Percentiles rank a stretch among this genome's conserved stretches.
phyloP scores from a whole-genome alignment of 768 basidiomycete genomes.

The Phaeolepiota aurea region DNA sequence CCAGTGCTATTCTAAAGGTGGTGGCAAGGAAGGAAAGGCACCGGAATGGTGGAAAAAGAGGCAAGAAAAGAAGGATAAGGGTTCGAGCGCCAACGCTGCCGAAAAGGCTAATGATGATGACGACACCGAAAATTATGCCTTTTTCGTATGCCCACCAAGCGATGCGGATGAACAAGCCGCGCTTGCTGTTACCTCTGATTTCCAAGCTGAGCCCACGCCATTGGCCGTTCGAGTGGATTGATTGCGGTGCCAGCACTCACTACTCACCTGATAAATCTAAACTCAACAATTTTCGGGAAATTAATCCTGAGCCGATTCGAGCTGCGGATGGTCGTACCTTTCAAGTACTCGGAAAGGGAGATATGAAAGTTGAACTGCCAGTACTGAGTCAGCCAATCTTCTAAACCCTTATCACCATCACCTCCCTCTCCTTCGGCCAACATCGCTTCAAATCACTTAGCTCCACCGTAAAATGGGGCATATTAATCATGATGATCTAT shows the following conservation, averaged over 20 bases:
- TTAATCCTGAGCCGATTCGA: conserved; percentile 5
- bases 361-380: not conserved
- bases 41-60: conserved; percentile 1
- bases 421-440: no score
- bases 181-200: not conserved
- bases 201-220: not conserved
- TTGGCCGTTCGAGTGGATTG: conserved; percentile 3
- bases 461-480: not conserved
- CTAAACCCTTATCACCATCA: no score
- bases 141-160: not conserved
- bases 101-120: not conserved
- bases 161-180: not conserved
- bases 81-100: not conserved
- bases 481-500: not conserved
- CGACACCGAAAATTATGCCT: not conserved
- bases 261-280: conserved; percentile 3
- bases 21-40: not conserved
- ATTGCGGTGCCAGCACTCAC: conserved; percentile 8
- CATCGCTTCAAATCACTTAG: not conserved
- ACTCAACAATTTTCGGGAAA: conserved; percentile 5
- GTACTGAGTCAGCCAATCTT: no score
- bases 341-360: conserved; percentile 3
- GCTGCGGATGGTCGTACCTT: conserved; percentile 3
- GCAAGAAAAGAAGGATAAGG: not conserved
- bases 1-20: not conserved